Base-by-base conservation (phyloP, 1,139 yeast genomes). In the Debaryomycetaceae sp. region DNA sequence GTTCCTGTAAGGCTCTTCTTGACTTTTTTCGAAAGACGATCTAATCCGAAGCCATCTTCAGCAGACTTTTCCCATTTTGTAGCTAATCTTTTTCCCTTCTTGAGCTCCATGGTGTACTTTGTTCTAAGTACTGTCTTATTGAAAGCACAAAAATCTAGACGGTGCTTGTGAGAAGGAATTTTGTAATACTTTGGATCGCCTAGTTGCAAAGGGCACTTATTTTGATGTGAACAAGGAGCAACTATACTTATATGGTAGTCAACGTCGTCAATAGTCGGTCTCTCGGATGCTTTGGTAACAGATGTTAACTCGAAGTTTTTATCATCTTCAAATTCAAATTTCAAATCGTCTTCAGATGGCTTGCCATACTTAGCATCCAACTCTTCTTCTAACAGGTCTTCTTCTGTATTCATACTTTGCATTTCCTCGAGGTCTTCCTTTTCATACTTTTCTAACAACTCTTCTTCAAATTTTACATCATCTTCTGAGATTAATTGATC, bases 171-270 rank as follows among this genome's bases (percentile, higher is more conserved):
- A 37, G 77, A 72, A n/a, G 82, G 78, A 33, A 75, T 74, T 38
- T 73, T 71, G 52, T 83, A 84, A 49, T 73, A 81, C 33, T 79
- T 79, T 5, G 91, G 88, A 44, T 83, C 85, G 11, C 83, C 82
- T 26, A 81, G 73, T 58, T 89, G 97, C 40, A 92, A 65, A 0
- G 98, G 98, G 55, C 98, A 91, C 50, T 71, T 77, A 22, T 83
- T 78, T 53, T 89, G 97, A 58, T 92, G 98, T 0, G 95, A 65
- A 56, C 98, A 92, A 4, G 98, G 98, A 0, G 96, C 96, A 24
- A 92, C 55, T 8, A 91, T 73, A 39, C 73, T 74, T 33, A 85
- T 51, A 48, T 82, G 81, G 52, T 74, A 82, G 48, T 73, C 74
- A 4, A 68, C 65, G 51, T 62, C 51, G 47, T 59, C 52, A 17